Evolutionary conservation across 495 filamentous ascomycete genomes (phyloP).

Genomic region (Aspergillus sclerotioniger): DNA sequence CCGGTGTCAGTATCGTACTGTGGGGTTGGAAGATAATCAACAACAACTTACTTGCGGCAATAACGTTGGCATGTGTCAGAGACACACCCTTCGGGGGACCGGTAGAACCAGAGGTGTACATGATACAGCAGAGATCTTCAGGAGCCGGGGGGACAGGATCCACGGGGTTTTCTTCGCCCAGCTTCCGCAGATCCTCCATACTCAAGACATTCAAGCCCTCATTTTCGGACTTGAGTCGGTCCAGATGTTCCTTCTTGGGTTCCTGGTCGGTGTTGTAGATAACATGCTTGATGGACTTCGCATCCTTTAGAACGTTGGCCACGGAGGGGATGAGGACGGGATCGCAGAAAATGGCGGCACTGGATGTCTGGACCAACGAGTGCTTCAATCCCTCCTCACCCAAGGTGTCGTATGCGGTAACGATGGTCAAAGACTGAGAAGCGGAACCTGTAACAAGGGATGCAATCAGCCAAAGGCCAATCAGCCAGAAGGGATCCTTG

Average conservation of each 20-base stretch:
- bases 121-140: conserved; percentile 94
- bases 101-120: conserved; percentile 99
- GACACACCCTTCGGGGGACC: conserved; percentile 95
- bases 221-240: conserved; percentile 71
- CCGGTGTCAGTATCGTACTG: conserved; percentile 2
- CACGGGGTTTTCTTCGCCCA: conserved; percentile 77
- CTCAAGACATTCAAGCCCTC: conserved; percentile 70
- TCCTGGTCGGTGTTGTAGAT: conserved; percentile 86
- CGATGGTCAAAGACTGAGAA: conserved; percentile 93
- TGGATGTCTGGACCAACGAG: conserved; percentile 82
- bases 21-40: neutral
- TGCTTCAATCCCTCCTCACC: conserved; percentile 91
- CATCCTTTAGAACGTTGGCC: conserved; percentile 75
- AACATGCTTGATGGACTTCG: conserved; percentile 72
- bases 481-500: neutral
- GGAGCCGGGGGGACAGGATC: conserved; percentile 77
- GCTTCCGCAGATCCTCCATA: conserved; percentile 80
- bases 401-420: conserved; percentile 96
- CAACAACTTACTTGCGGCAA: conserved; percentile 71
- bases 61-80: conserved; percentile 81
- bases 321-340: conserved; percentile 78
- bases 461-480: conserved; percentile 1
- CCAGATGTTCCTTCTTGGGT: conserved; percentile 73
- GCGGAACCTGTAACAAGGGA: conserved; percentile 45
- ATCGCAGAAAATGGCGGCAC: conserved; percentile 88